Evolutionary conservation across 768 basidiomycete species (phyloP).

Genomic region (Lactarius hatsudake): DNA sequence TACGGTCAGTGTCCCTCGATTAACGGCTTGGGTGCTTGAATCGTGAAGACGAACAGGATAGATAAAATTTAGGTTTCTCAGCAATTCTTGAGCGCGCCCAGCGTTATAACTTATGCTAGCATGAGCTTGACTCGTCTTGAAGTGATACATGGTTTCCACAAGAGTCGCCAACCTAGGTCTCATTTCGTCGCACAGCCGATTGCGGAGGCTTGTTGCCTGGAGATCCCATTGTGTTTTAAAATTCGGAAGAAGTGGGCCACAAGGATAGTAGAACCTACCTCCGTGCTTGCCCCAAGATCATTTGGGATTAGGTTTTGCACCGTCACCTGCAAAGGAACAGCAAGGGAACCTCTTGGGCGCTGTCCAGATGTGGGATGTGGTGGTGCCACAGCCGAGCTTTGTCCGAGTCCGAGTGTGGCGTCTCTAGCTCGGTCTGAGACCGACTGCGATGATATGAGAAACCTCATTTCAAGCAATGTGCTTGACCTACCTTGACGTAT

Average conservation of each 20-base stretch:
- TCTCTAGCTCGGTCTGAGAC: not conserved
- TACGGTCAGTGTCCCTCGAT: not conserved
- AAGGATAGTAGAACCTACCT: not conserved
- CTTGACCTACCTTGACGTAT: not conserved
- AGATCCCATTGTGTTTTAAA: not conserved
- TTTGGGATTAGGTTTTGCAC: not conserved
- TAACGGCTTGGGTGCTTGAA: not conserved
- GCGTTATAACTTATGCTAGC: conserved; percentile 1
- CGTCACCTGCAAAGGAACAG: not conserved
- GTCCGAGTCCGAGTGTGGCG: conserved; percentile 2
- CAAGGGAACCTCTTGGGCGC: not conserved
- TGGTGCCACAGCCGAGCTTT: not conserved
- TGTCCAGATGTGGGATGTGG: not conserved
- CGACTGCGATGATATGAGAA: conserved; percentile 8
- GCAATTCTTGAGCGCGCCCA: not conserved
- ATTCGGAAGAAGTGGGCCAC: not conserved
- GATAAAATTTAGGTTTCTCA: conserved; percentile 15
- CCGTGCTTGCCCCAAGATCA: not conserved
- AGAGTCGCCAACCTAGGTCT: conserved; percentile 1
- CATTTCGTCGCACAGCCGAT: not conserved
- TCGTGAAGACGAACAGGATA: conserved; percentile 5
- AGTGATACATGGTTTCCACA: conserved; percentile 7
- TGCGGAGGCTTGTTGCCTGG: not conserved
- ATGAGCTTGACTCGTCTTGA: conserved; percentile 3
- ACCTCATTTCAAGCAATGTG: not conserved